Evolutionary conservation across 257 asterid species (phyloP).

Genomic region (Jasminum sambac): DNA sequence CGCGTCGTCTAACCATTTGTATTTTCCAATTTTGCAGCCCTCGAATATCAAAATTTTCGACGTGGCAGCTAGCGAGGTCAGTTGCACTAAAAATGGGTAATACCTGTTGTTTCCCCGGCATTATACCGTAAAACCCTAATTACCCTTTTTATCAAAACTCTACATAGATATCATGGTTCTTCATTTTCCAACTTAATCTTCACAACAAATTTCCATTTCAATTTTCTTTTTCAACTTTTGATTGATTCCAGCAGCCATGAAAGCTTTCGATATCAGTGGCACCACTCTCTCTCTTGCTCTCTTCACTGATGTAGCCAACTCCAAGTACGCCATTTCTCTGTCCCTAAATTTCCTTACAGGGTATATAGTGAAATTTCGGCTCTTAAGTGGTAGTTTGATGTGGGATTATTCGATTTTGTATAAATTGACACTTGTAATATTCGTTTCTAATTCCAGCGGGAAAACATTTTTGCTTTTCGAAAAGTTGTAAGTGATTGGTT

Average conservation of each 20-base stretch:
- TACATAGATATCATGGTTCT: too few species aligned
- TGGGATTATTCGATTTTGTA: background rate
- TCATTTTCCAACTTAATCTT: too few species aligned
- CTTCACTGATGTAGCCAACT: constrained; percentile 76
- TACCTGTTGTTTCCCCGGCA: background rate
- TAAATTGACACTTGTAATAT: background rate
- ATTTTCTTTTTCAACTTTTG: background rate
- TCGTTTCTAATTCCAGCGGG: background rate
- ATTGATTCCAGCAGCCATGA: constrained; percentile 44
- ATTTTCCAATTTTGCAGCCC: background rate
- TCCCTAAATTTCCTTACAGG: background rate
- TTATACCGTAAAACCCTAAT: constrained; percentile 18
- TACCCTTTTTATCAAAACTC: background rate
- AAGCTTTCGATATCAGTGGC: constrained; percentile 66
- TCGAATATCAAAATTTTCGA: background rate
- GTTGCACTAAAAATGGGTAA: background rate
- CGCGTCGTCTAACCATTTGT: constrained; percentile 32
- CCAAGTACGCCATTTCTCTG: constrained; percentile 51
- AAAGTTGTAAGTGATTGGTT: background rate
- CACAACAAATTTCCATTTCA: too few species aligned
- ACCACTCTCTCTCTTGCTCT: constrained; percentile 67
- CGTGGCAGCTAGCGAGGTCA: background rate
- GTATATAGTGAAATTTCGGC: background rate
- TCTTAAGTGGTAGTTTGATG: background rate
- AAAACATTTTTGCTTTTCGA: background rate